Percentiles rank a stretch among this genome's conserved stretches.
Evolutionary conservation across 2,329 filamentous ascomycete species (phyloP).

Genomic region (Reticulascus tulasneorum): DNA sequence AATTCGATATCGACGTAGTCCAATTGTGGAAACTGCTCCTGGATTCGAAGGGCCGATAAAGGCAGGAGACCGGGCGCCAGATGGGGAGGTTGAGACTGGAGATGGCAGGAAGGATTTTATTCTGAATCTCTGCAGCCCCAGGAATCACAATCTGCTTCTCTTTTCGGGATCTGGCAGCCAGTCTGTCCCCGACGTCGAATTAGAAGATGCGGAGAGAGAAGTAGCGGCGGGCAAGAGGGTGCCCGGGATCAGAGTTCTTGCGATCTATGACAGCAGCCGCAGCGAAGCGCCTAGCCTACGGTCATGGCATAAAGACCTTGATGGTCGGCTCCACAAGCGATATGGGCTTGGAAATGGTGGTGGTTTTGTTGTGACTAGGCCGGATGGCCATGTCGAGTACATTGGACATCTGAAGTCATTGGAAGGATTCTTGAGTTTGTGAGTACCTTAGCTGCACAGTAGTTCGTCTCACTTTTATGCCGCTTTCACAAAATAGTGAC

Average conservation of each 20-base stretch:
- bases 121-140: slow-evolving; percentile 20
- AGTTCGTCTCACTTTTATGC: too few species aligned
- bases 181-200: slow-evolving; percentile 1
- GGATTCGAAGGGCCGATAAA: slow-evolving; percentile 30
- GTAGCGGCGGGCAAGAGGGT: slow-evolving; percentile 6
- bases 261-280: slow-evolving; percentile 10
- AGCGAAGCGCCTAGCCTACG: too few species aligned
- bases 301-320: slow-evolving; percentile 16
- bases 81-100: slow-evolving; percentile 23
- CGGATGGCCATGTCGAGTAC: slow-evolving; percentile 27
- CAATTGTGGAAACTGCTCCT: slow-evolving; percentile 27
- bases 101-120: slow-evolving; percentile 17
- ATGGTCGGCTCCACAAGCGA: slow-evolving; percentile 20
- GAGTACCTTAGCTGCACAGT: too few species aligned
- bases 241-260: slow-evolving; percentile 13
- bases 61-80: slow-evolving; percentile 43
- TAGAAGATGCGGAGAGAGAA: slow-evolving; percentile 7
- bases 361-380: slow-evolving; percentile 25
- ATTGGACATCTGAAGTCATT: slow-evolving; percentile 22
- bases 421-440: slow-evolving; percentile 20
- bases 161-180: slow-evolving; percentile 21
- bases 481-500: too few species aligned
- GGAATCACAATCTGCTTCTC: slow-evolving; percentile 25
- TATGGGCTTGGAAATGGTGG: slow-evolving; percentile 23
- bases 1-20: slow-evolving; percentile 36